Evolutionary conservation across 495 filamentous ascomycete species (phyloP).

Genomic region (Amorphotheca resinae): DNA sequence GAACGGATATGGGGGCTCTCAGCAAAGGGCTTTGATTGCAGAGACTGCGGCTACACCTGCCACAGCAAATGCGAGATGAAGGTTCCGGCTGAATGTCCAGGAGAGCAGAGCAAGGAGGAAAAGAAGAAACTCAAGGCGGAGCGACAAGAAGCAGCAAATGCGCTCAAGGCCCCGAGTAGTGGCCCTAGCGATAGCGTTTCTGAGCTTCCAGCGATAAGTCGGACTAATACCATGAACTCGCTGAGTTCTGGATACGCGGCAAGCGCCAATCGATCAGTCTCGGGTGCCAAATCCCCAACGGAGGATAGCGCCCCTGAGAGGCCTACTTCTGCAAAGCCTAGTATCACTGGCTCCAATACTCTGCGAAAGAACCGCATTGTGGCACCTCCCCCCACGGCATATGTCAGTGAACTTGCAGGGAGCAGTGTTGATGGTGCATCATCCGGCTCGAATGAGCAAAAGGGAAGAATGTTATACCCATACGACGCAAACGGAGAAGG

Average conservation of each 20-base stretch:
- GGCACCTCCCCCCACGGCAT: constrained; percentile 76
- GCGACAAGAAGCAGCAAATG: constrained; percentile 66
- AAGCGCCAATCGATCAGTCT: constrained; percentile 63
- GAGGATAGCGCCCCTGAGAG: constrained; percentile 23
- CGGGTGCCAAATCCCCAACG: constrained; percentile 36
- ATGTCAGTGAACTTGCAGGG: constrained; percentile 51
- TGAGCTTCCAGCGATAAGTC: constrained; percentile 47
- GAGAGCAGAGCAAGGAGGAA: constrained; percentile 85
- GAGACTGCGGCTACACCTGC: constrained; percentile 93
- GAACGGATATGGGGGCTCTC: constrained; percentile 94
- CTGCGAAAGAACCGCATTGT: constrained; percentile 57
- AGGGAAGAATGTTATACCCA: constrained; percentile 78
- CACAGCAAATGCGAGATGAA: constrained; percentile 99
- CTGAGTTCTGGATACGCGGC: constrained; percentile 80
- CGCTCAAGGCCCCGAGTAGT: constrained; percentile 30
- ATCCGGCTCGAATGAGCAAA: constrained; percentile 36
- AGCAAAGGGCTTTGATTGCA: constrained; percentile 90
- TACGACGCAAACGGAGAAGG: constrained; percentile 71
- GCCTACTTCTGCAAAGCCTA: constrained; percentile 24
- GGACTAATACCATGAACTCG: constrained; percentile 88
- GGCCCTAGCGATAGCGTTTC: constrained; percentile 22
- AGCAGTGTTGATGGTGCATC: constrained; percentile 27
- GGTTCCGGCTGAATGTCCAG: constrained; percentile 88
- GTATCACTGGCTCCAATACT: constrained; percentile 16
- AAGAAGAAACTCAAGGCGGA: constrained; percentile 81